phyloP scores from a whole-genome alignment of 2,329 filamentous ascomycete species.

The Colletotrichum sublineola region DNA sequence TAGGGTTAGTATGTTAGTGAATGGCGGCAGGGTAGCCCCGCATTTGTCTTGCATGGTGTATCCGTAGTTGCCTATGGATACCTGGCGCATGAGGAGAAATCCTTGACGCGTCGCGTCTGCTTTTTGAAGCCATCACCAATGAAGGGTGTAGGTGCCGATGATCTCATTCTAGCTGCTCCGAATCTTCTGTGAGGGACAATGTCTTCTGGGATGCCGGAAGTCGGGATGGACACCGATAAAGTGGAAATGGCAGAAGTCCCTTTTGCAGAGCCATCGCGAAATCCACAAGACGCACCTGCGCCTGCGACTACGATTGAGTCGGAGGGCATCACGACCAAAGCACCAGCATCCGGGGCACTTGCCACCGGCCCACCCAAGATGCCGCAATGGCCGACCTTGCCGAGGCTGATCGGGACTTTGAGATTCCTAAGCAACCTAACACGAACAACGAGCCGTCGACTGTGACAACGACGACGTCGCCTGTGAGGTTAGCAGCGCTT shows the following conservation, averaged over 20 bases:
- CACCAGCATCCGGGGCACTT: neutral
- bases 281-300: neutral
- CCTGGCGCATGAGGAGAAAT: neutral
- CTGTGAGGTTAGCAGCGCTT: neutral
- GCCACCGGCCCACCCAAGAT: neutral
- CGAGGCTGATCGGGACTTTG: neutral
- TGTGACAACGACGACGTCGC: neutral
- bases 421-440: no score
- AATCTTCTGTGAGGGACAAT: neutral
- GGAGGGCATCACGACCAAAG: neutral
- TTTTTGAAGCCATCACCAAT: neutral
- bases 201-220: neutral
- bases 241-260: neutral
- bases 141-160: neutral
- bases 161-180: neutral
- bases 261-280: neutral
- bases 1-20: no score
- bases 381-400: neutral
- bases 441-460: neutral
- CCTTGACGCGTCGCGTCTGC: conserved; percentile 6
- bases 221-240: neutral
- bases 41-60: neutral
- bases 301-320: neutral
- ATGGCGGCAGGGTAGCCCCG: no score
- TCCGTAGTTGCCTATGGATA: neutral